These are phyloP conservation scores for Aspergillus asperescens DNA, from an alignment of 495 filamentous ascomycete species.

Conservation along the genomic window DNA sequence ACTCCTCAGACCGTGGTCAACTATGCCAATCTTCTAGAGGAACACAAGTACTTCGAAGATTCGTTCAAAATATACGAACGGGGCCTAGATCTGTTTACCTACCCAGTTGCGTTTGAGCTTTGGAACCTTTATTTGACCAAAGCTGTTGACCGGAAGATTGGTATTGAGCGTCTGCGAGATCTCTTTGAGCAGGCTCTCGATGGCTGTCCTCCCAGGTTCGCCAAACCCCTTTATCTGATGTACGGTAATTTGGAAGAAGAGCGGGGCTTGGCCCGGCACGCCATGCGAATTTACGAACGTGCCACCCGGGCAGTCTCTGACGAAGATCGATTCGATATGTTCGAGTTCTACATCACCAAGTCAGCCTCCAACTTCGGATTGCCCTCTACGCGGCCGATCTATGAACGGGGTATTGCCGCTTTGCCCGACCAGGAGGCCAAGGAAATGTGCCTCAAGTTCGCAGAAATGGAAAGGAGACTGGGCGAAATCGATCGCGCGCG, in stretches of 20 bases:
- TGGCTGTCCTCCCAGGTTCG: slow-evolving; percentile 91
- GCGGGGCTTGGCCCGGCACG: slow-evolving; percentile 88
- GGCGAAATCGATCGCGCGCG: slow-evolving; percentile 95
- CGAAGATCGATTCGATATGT: slow-evolving; percentile 94
- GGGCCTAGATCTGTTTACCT: slow-evolving; percentile 92
- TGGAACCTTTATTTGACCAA: slow-evolving; percentile 99
- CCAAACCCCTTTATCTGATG: slow-evolving; percentile 94
- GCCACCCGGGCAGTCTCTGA: slow-evolving; percentile 94
- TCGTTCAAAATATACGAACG: slow-evolving; percentile 97
- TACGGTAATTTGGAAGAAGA: slow-evolving; percentile 98
- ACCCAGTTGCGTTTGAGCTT: slow-evolving; percentile 95
- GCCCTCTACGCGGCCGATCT: slow-evolving; percentile 92
- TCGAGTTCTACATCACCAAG: slow-evolving; percentile 99
- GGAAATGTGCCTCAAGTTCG: slow-evolving; percentile 98
- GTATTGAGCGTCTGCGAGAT: slow-evolving; percentile 89
- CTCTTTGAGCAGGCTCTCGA: slow-evolving; percentile 97
- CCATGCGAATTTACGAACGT: slow-evolving; percentile 98
- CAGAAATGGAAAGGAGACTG: slow-evolving; percentile 94
- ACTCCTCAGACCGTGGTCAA: slow-evolving; percentile 98
- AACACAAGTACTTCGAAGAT: slow-evolving; percentile 94
- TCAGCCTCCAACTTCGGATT: slow-evolving; percentile 97
- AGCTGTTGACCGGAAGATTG: slow-evolving; percentile 89
- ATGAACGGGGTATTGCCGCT: slow-evolving; percentile 88
- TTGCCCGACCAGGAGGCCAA: slow-evolving; percentile 90
- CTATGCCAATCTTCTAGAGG: slow-evolving; percentile 93